Evolutionary conservation across 305 asterid genomes (phyloP).

Genomic region (Fraxinus paxiana): DNA sequence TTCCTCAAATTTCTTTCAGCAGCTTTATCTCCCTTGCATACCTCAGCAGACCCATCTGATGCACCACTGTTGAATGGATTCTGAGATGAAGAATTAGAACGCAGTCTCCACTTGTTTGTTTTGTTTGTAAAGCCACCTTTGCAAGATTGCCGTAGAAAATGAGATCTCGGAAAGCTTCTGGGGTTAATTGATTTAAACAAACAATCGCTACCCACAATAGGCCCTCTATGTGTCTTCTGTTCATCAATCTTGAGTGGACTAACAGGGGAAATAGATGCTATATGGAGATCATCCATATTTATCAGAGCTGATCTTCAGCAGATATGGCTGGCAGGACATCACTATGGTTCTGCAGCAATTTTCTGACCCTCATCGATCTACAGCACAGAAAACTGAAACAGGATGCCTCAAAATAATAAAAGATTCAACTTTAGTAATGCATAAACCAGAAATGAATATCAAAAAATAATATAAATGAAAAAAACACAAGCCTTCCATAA

Average conservation of each 20-base stretch:
- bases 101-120: slow-evolving; percentile 7
- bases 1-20: slow-evolving; percentile 15
- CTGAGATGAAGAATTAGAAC: slow-evolving; percentile 17
- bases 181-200: slow-evolving; percentile 7
- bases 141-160: background rate
- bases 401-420: slow-evolving; percentile 14
- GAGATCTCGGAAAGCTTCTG: slow-evolving; percentile 7
- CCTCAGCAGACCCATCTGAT: background rate
- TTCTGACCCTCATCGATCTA: slow-evolving; percentile 6
- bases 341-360: slow-evolving; percentile 15
- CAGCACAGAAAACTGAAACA: background rate
- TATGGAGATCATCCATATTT: slow-evolving; percentile 21
- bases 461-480: background rate
- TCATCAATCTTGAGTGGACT: slow-evolving; percentile 10
- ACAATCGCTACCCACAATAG: slow-evolving; percentile 9
- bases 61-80: background rate
- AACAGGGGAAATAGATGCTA: slow-evolving; percentile 18
- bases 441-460: background rate
- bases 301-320: slow-evolving; percentile 13
- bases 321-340: slow-evolving; percentile 7
- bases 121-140: slow-evolving; percentile 16
- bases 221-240: slow-evolving; percentile 10
- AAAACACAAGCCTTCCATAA: background rate
- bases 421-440: background rate
- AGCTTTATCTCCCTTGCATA: slow-evolving; percentile 12